Evolutionary conservation across 345 rosid genomes (phyloP), one percentile per base, ranked within the genome.

Genomic region (Gossypium sturtianum): DNA sequence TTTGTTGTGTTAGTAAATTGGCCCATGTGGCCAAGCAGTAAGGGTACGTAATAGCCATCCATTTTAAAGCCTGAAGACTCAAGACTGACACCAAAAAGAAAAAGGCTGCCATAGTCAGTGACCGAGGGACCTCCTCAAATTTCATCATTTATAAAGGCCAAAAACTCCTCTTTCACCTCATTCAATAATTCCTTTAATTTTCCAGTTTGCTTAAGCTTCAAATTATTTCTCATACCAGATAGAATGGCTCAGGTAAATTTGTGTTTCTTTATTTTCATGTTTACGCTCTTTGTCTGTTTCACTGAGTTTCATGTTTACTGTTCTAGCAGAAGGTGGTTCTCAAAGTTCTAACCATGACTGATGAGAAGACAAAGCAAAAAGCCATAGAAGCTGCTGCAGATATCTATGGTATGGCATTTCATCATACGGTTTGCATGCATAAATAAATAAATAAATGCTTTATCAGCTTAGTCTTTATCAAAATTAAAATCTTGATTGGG

Each of bases 371-470:
- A 5, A 94, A 91, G 85, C 95, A 90, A 83, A 92, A 92, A 77
- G 97, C 97, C 66, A 87, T 94, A 4, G 94, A 86, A 83, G 97
- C 95, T 68, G 93, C 94, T 64, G 97, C 97, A 75, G 95, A 92
- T 81, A 91, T 91, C 53, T 89, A 51, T 45, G 97, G 98, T 59
- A 59, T 23, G 38, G 13, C 92, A 74, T 20, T 47, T 56, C 5
- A 4, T 27, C 23, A 9, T 23, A 68, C 22, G 51, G 16, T 49
- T 25, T 48, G 20, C 72, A 48, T 9, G n/a, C 63, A 48, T 34
- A 1, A 1, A 34, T 34, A 15, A 1, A 34, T 34, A 15, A 15
- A 25, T 25, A 23, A 67, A 23, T 22, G 43, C 29, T 22, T 45
- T 66, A 27, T 53, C 11, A 41, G 41, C 34, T 72, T 22, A 27